Percentiles rank a stretch among this genome's conserved stretches.
Evolutionary conservation across 1,284 basidiomycete species (phyloP).

Genomic region (Sporisorium iseilematis-ciliati): DNA sequence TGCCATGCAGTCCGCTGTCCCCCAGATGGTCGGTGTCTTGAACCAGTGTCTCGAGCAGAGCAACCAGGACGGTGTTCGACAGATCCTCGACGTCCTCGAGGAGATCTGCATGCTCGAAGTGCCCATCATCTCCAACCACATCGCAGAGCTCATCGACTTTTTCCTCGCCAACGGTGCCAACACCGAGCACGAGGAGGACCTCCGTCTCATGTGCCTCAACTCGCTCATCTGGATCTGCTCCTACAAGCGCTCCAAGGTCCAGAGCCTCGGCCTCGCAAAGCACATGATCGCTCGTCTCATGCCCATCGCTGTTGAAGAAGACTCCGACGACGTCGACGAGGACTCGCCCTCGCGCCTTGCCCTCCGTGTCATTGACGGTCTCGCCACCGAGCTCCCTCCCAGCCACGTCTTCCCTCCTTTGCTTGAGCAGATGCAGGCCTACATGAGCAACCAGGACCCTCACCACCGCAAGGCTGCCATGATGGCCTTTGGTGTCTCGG

Average conservation of each 20-base stretch:
- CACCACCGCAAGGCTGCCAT: slow-evolving; percentile 89
- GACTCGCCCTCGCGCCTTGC: slow-evolving; percentile 92
- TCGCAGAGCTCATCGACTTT: slow-evolving; percentile 89
- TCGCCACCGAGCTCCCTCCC: slow-evolving; percentile 93
- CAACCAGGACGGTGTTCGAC: slow-evolving; percentile 85
- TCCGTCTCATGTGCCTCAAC: slow-evolving; percentile 92
- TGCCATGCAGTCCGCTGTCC: slow-evolving; percentile 89
- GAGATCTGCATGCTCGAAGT: slow-evolving; percentile 92
- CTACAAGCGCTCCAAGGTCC: slow-evolving; percentile 94
- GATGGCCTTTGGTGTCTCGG: slow-evolving; percentile 93
- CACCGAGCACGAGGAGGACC: slow-evolving; percentile 80
- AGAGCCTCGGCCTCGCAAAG: slow-evolving; percentile 85
- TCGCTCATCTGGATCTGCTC: slow-evolving; percentile 93
- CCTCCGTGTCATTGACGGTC: slow-evolving; percentile 92
- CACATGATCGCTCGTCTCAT: slow-evolving; percentile 91
- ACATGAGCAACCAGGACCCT: slow-evolving; percentile 70
- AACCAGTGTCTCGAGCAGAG: slow-evolving; percentile 85
- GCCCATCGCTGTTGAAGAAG: slow-evolving; percentile 90
- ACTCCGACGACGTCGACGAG: slow-evolving; percentile 85
- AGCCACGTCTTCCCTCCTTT: slow-evolving; percentile 96
- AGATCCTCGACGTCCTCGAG: slow-evolving; percentile 95
- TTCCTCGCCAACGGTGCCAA: slow-evolving; percentile 88
- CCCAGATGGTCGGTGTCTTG: slow-evolving; percentile 89
- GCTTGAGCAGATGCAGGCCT: slow-evolving; percentile 74
- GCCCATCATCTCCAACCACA: slow-evolving; percentile 88